Evolutionary conservation across 352 stramenopile genomes (phyloP).

Genomic region (Phytopythium sindhum): DNA sequence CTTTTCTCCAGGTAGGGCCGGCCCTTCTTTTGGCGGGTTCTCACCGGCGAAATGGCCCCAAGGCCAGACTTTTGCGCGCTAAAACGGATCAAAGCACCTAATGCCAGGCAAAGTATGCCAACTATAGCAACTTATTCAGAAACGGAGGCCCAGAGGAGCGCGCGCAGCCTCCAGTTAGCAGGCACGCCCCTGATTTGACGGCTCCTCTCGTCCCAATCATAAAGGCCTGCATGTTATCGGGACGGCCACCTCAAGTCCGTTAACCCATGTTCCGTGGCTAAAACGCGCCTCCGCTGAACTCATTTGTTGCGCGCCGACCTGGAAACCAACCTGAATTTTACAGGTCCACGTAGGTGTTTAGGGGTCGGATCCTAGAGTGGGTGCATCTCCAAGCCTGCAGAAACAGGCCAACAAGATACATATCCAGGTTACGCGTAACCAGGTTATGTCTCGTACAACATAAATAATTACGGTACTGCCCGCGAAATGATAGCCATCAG

Average conservation of each 20-base stretch:
- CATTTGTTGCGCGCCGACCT: background rate
- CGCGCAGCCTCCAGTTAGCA: background rate
- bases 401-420: background rate
- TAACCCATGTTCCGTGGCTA: conserved; percentile 1
- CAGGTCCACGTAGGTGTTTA: background rate
- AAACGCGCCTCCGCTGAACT: background rate
- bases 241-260: background rate
- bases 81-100: too few relatives aligned
- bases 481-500: background rate
- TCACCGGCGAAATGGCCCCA: too few relatives aligned
- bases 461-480: background rate
- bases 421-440: background rate
- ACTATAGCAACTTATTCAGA: too few relatives aligned
- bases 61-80: too few relatives aligned
- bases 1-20: too few relatives aligned
- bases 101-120: too few relatives aligned
- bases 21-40: too few relatives aligned
- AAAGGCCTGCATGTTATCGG: too few relatives aligned
- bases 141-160: too few relatives aligned
- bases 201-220: too few relatives aligned
- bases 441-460: background rate
- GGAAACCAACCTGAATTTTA: background rate
- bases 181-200: background rate
- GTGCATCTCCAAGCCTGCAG: too few relatives aligned
- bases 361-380: background rate